These are phyloP conservation scores for Houttuynia cordata DNA, from an alignment of 164 flowering plant species.

Conservation along the genomic window DNA sequence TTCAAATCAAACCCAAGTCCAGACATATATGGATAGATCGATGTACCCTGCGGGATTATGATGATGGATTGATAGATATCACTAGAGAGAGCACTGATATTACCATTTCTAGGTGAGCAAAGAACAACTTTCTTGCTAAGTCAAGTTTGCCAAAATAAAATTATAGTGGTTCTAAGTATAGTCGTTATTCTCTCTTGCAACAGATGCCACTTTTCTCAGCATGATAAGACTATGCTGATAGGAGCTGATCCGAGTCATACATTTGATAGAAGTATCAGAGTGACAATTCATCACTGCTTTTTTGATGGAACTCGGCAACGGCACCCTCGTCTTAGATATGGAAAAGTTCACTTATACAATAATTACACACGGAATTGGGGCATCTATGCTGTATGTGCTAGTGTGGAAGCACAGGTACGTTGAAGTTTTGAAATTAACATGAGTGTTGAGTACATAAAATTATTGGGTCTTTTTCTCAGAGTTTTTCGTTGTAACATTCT, in stretches of 20 bases:
- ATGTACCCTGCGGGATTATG: constrained; percentile 70
- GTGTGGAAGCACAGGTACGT: constrained; percentile 78
- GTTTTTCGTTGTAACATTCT: neutral
- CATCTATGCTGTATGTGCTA: constrained; percentile 87
- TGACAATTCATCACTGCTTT: constrained; percentile 83
- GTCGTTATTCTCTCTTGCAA: neutral
- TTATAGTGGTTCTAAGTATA: neutral
- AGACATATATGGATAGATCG: constrained; percentile 94
- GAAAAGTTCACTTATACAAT: constrained; percentile 73
- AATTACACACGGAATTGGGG: constrained; percentile 86
- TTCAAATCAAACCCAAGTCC: constrained; percentile 83
- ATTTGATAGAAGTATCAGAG: constrained; percentile 65
- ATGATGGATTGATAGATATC: constrained; percentile 82
- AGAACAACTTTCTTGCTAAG: neutral
- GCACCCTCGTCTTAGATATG: constrained; percentile 86
- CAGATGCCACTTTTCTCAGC: constrained; percentile 65
- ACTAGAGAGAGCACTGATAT: constrained; percentile 75
- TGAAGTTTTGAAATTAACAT: neutral
- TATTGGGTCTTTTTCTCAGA: neutral
- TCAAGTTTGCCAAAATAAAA: neutral
- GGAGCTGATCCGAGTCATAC: constrained; percentile 69
- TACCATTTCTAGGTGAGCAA: constrained; percentile 55
- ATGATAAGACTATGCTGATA: constrained; percentile 78
- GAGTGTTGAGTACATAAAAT: neutral
- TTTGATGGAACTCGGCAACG: constrained; percentile 79